Percentiles rank a stretch among this genome's conserved stretches.
phyloP scores from a whole-genome alignment of 768 basidiomycete species.

The Boletus edulis region DNA sequence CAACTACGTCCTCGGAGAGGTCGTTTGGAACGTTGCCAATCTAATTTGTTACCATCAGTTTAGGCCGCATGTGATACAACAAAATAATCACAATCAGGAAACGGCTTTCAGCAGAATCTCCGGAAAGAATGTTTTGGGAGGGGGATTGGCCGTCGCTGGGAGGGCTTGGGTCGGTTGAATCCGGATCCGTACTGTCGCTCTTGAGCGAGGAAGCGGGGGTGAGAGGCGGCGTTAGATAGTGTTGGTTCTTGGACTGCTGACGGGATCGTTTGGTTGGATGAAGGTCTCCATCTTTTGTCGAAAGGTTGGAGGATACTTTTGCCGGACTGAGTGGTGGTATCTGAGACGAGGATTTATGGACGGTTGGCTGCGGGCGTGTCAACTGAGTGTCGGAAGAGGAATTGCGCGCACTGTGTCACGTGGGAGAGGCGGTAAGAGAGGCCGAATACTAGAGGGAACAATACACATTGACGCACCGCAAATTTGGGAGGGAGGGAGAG shows the following conservation, averaged over 20 bases:
- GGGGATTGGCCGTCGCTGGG: conserved; percentile 22
- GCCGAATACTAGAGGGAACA: not conserved
- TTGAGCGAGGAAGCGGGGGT: conserved; percentile 62
- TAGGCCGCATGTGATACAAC: not conserved
- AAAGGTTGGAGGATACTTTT: conserved; percentile 6
- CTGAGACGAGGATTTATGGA: conserved; percentile 20
- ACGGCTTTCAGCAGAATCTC: conserved; percentile 26
- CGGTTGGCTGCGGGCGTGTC: conserved; percentile 24
- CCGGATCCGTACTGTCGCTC: conserved; percentile 35
- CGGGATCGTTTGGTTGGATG: conserved; percentile 15
- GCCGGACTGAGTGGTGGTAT: conserved; percentile 12
- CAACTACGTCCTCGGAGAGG: conserved; percentile 30
- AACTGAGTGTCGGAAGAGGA: conserved; percentile 26
- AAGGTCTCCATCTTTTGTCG: conserved; percentile 19
- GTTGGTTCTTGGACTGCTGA: conserved; percentile 28
- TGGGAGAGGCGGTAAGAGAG: conserved; percentile 17
- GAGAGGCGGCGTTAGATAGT: conserved; percentile 64
- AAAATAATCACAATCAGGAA: conserved; percentile 30
- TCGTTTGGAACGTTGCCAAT: conserved; percentile 39
- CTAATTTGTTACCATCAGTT: conserved; percentile 27
- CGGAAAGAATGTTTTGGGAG: conserved; percentile 2
- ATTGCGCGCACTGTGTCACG: conserved; percentile 25
- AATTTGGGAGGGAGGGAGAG: conserved; percentile 69
- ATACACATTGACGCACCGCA: conserved; percentile 44
- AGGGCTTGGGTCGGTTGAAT: conserved; percentile 28